phyloP scores from a whole-genome alignment of 441 rosid genomes.

The Pelargonium australe region DNA sequence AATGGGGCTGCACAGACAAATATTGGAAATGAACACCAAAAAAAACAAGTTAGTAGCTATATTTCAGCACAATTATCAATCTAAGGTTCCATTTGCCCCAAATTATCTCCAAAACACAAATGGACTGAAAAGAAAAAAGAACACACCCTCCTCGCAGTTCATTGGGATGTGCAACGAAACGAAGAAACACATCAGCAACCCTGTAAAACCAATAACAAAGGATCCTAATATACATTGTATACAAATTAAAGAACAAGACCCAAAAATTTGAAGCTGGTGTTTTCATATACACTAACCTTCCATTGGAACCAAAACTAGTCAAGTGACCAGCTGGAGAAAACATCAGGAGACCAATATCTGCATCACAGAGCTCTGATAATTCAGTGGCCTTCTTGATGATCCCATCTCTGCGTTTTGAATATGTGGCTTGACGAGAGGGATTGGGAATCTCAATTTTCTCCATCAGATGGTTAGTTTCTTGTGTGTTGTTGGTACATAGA shows the following conservation, averaged over 20 bases:
- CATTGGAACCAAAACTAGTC: conserved; percentile 19
- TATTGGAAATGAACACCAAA: not conserved
- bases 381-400: conserved; percentile 29
- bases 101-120: not conserved
- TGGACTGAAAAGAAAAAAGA: not conserved
- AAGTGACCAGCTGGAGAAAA: conserved; percentile 24
- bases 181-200: conserved; percentile 31
- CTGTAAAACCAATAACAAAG: conserved; percentile 13
- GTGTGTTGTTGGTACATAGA: too few relatives aligned
- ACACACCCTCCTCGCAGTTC: conserved; percentile 8
- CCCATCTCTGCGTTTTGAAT: conserved; percentile 26
- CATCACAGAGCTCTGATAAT: conserved; percentile 20
- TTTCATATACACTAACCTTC: conserved; percentile 21
- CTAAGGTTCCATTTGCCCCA: too few relatives aligned
- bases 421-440: conserved; percentile 14
- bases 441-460: too few relatives aligned
- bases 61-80: not conserved
- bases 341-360: conserved; percentile 25
- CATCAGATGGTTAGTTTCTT: too few relatives aligned
- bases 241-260: conserved; percentile 6
- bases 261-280: not conserved
- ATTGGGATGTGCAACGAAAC: conserved; percentile 17
- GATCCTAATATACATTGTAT: not conserved
- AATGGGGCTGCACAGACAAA: conserved; percentile 13
- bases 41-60: not conserved